phyloP scores from a whole-genome alignment of 2,329 filamentous ascomycete genomes.

The Fragosphaeria purpurea region DNA sequence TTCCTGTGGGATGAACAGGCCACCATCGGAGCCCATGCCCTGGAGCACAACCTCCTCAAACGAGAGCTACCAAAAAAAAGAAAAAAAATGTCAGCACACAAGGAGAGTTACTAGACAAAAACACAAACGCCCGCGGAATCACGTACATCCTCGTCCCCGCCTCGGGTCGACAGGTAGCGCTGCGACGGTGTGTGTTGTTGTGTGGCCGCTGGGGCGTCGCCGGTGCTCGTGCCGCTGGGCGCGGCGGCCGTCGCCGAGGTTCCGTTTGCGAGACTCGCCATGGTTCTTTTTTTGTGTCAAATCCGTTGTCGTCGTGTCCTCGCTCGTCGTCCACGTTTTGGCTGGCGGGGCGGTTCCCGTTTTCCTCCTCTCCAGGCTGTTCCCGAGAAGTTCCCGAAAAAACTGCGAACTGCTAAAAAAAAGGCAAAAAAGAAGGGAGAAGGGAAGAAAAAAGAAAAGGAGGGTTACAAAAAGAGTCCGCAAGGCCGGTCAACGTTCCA shows the following conservation, averaged over 20 bases:
- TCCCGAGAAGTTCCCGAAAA: no score
- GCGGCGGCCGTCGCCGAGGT: neutral
- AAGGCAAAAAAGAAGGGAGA: no score
- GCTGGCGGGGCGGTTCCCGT: no score
- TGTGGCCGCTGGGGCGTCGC: neutral
- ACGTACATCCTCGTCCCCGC: conserved; percentile 13
- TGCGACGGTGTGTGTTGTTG: conserved; percentile 14
- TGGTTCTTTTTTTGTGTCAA: no score
- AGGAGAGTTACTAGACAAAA: neutral
- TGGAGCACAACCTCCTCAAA: conserved; percentile 90
- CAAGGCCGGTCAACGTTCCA: no score
- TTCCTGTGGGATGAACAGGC: conserved; percentile 79
- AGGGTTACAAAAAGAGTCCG: no score
- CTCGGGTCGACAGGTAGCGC: conserved; percentile 15
- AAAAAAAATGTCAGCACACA: neutral
- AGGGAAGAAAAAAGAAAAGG: no score
- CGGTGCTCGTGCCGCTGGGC: neutral
- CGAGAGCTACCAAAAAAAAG: conserved; percentile 49
- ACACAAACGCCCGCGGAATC: neutral
- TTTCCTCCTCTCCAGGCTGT: no score
- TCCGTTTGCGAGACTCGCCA: neutral
- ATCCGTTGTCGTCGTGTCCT: no score
- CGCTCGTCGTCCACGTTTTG: no score
- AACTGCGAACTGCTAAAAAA: no score
- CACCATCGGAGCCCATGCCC: conserved; percentile 76